These are phyloP conservation scores for Lasiosphaeria miniovina DNA, from an alignment of 495 filamentous ascomycete genomes.

Conservation along the genomic window DNA sequence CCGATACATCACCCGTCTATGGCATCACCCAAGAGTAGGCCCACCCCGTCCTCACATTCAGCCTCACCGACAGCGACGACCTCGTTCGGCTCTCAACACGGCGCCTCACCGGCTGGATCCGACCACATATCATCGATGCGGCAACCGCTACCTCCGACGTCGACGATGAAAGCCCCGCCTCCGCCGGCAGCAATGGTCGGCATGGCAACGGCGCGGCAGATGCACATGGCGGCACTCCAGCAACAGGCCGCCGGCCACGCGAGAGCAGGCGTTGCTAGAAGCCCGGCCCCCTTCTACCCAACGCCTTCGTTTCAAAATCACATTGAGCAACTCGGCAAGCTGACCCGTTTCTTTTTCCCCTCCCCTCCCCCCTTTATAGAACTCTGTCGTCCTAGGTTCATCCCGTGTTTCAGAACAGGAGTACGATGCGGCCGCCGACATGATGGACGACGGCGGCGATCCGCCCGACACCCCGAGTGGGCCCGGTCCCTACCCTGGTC, in stretches of 20 bases:
- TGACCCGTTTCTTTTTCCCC: conserved; percentile 57
- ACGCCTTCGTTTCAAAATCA: conserved; percentile 84
- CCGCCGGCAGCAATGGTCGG: conserved; percentile 25
- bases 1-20: conserved; percentile 51
- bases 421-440: conserved; percentile 94
- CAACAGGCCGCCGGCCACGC: conserved; percentile 31
- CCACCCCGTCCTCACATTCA: conserved; percentile 78
- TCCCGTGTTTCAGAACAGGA: conserved; percentile 90
- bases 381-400: conserved; percentile 79
- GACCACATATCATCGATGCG: conserved; percentile 49
- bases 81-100: conserved; percentile 67
- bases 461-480: conserved; percentile 61
- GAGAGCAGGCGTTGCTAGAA: conserved; percentile 30
- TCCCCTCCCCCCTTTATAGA: conserved; percentile 51
- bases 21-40: conserved; percentile 61
- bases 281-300: conserved; percentile 61
- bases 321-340: conserved; percentile 96
- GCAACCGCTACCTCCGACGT: conserved; percentile 40
- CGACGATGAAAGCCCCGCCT: conserved; percentile 39
- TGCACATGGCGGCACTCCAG: conserved; percentile 41
- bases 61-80: conserved; percentile 75
- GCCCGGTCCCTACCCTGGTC: conserved; percentile 62
- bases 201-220: conserved; percentile 43
- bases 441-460: conserved; percentile 76
- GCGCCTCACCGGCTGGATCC: conserved; percentile 62